phyloP scores from a whole-genome alignment of 495 filamentous ascomycete species.

The Penicillium flavigenum region DNA sequence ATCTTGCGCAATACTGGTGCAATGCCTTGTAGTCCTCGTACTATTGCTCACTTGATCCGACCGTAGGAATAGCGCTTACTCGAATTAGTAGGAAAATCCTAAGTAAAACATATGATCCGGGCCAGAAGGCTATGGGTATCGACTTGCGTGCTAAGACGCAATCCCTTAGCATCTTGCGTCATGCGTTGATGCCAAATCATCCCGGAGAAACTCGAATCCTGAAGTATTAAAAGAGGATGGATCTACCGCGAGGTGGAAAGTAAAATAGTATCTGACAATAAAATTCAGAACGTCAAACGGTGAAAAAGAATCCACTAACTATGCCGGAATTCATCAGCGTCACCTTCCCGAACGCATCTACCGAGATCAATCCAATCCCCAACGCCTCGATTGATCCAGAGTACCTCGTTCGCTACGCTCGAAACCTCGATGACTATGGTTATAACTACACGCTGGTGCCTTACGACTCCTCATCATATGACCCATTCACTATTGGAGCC shows the following conservation, averaged over 20 bases:
- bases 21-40: not conserved
- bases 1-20: slow-evolving; percentile 5
- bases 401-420: slow-evolving; percentile 49
- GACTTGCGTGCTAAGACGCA: slow-evolving; percentile 14
- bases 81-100: not conserved
- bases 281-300: not conserved
- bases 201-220: not conserved
- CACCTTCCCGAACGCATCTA: slow-evolving; percentile 51
- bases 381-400: slow-evolving; percentile 46
- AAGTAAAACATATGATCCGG: not conserved
- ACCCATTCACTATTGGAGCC: slow-evolving; percentile 52
- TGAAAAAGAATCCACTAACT: slow-evolving; percentile 25
- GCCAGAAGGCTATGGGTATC: not conserved
- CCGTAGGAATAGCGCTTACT: not conserved
- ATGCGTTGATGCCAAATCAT: not conserved
- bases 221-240: not conserved
- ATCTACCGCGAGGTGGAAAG: not conserved
- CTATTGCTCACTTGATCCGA: not conserved
- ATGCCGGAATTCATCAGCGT: slow-evolving; percentile 58
- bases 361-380: slow-evolving; percentile 50
- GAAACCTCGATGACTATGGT: slow-evolving; percentile 51
- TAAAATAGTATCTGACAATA: not conserved
- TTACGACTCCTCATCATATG: slow-evolving; percentile 50
- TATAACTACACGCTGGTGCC: slow-evolving; percentile 57
- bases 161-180: slow-evolving; percentile 3